phyloP scores from a whole-genome alignment of 2,329 filamentous ascomycete species.

The Ilyonectria robusta region DNA sequence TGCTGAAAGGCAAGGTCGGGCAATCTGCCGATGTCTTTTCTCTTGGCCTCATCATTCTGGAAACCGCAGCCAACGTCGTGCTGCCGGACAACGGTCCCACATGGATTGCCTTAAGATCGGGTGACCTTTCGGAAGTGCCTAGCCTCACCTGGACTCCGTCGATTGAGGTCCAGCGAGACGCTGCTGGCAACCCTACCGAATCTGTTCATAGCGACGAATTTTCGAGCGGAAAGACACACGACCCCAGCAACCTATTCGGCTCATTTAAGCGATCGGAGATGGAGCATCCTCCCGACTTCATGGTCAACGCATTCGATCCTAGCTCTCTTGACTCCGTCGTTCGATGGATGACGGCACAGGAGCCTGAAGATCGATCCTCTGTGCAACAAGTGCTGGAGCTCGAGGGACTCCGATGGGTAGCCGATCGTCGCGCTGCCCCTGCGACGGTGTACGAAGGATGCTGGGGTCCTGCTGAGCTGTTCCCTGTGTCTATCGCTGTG shows the following conservation, averaged over 20 bases:
- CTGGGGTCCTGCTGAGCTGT: conserved; percentile 83
- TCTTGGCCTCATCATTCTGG: conserved; percentile 92
- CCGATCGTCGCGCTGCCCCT: conserved; percentile 81
- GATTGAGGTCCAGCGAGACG: conserved; percentile 80
- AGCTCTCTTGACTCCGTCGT: conserved; percentile 89
- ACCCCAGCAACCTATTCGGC: conserved; percentile 58
- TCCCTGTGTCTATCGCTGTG: conserved; percentile 54
- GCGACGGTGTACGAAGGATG: conserved; percentile 98
- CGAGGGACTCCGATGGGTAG: conserved; percentile 85
- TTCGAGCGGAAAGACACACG: conserved; percentile 50
- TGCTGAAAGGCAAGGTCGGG: conserved; percentile 87
- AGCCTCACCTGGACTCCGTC: conserved; percentile 87
- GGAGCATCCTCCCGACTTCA: conserved; percentile 83
- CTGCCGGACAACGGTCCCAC: conserved; percentile 93
- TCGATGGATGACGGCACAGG: conserved; percentile 86
- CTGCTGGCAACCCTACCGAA: conserved; percentile 67
- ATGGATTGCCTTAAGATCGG: conserved; percentile 91
- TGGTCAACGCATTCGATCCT: conserved; percentile 81
- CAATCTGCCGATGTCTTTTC: conserved; percentile 96
- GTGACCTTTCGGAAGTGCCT: conserved; percentile 90
- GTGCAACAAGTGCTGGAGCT: conserved; percentile 81
- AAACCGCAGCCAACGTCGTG: conserved; percentile 93
- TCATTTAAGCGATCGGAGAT: conserved; percentile 65
- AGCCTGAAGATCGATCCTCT: conserved; percentile 80
- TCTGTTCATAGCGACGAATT: conserved; percentile 54